These are phyloP conservation scores for Aspergillus leporis DNA, from an alignment of 495 filamentous ascomycete genomes.

Conservation along the genomic window DNA sequence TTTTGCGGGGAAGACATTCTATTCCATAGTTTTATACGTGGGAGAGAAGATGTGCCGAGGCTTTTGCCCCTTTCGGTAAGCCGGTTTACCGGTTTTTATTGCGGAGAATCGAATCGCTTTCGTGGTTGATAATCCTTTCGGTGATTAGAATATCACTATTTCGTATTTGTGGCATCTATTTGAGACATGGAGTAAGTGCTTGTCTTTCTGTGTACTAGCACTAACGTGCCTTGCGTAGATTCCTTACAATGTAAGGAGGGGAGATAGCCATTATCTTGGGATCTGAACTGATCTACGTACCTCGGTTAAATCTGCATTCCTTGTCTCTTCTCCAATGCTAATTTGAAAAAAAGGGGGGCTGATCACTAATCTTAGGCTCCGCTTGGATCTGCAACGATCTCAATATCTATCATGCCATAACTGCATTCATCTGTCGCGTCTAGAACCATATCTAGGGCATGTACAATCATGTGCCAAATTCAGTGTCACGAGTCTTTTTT, in stretches of 20 bases:
- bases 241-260: not conserved
- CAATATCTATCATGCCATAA: not conserved
- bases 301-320: not conserved
- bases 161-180: not conserved
- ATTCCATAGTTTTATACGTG: conserved; percentile 1
- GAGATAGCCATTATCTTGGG: not conserved
- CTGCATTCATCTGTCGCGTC: not conserved
- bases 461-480: not conserved
- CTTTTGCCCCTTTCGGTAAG: conserved; percentile 12
- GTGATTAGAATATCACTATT: not conserved
- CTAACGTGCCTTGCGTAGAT: too few species aligned
- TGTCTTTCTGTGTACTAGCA: too few species aligned
- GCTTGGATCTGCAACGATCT: not conserved
- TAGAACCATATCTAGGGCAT: not conserved
- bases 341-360: not conserved
- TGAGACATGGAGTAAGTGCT: too few species aligned
- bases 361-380: conserved; percentile 1
- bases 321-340: not conserved
- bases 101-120: not conserved
- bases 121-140: too few species aligned
- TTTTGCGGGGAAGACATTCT: conserved; percentile 13
- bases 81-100: not conserved
- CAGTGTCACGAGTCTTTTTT: too few species aligned
- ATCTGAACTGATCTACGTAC: not conserved
- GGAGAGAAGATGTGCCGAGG: conserved; percentile 18